Conservation (phyloP, 495 filamentous ascomycete genomes). For the Jackrogersella multiformis region DNA sequence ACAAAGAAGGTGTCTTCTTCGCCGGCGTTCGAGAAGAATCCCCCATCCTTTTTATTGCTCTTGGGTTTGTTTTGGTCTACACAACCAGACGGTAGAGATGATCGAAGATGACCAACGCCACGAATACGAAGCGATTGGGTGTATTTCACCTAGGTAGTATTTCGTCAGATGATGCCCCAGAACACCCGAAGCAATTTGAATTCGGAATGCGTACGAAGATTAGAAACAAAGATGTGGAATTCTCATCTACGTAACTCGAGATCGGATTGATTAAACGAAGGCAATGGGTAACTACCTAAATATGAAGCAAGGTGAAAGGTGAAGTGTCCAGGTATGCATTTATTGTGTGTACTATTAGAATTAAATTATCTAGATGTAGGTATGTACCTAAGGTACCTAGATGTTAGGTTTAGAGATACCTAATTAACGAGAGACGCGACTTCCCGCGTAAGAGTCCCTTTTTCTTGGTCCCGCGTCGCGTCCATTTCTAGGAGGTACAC, state of each 20-base stretch:
- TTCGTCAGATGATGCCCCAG: too few relatives aligned
- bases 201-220: too few relatives aligned
- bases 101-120: not conserved
- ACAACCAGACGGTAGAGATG: not conserved
- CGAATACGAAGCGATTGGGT: not conserved
- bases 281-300: too few relatives aligned
- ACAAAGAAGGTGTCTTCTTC: slow-evolving; percentile 50
- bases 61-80: not conserved
- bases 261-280: too few relatives aligned
- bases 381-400: too few relatives aligned
- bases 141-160: too few relatives aligned
- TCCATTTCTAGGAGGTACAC: not conserved
- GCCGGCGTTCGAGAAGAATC: slow-evolving; percentile 55
- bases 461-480: slow-evolving; percentile 16
- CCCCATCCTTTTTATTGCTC: slow-evolving; percentile 38
- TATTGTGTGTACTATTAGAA: too few relatives aligned
- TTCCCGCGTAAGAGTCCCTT: slow-evolving; percentile 28
- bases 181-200: not conserved
- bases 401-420: too few relatives aligned
- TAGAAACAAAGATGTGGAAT: too few relatives aligned
- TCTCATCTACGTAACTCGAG: not conserved
- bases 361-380: too few relatives aligned
- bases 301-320: too few relatives aligned
- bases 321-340: too few relatives aligned
- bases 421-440: slow-evolving; percentile 36